Evolutionary conservation across 2,329 filamentous ascomycete genomes (phyloP).

Genomic region (Monosporascus sp.): DNA sequence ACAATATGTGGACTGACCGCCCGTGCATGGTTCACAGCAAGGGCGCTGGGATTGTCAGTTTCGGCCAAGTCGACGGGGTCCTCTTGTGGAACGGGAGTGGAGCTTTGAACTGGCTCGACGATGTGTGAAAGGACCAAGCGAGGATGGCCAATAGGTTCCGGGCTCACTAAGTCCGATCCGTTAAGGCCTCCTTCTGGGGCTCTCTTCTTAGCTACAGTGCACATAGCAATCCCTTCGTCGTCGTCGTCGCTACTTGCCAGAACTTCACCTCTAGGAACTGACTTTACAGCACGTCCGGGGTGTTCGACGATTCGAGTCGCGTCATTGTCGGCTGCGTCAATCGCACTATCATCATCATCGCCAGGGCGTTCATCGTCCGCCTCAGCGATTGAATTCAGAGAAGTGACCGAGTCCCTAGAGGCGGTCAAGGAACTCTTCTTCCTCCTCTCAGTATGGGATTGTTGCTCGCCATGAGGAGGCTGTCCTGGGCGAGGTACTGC

Average conservation of each 20-base stretch:
- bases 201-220: conserved; percentile 3
- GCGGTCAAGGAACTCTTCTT: conserved; percentile 1
- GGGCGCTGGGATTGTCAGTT: background rate
- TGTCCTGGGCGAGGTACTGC: background rate
- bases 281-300: conserved; percentile 11
- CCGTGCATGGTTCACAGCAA: background rate
- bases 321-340: background rate
- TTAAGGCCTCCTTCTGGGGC: background rate
- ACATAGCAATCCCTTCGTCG: conserved; percentile 26
- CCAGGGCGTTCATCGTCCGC: conserved; percentile 13
- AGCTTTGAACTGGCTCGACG: background rate
- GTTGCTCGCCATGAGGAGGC: background rate
- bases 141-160: background rate
- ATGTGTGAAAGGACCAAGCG: background rate
- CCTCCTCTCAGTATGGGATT: background rate
- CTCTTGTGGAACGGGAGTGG: background rate
- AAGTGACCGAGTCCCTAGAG: conserved; percentile 7
- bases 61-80: background rate
- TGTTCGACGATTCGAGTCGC: conserved; percentile 5
- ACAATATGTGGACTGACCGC: conserved; percentile 1
- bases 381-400: conserved; percentile 20
- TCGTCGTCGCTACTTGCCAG: conserved; percentile 6
- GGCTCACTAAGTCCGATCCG: background rate
- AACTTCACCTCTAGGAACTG: conserved; percentile 4
- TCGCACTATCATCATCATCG: background rate